Evolutionary conservation across 768 basidiomycete species (phyloP).

Genomic region (Psilocybe cubensis): DNA sequence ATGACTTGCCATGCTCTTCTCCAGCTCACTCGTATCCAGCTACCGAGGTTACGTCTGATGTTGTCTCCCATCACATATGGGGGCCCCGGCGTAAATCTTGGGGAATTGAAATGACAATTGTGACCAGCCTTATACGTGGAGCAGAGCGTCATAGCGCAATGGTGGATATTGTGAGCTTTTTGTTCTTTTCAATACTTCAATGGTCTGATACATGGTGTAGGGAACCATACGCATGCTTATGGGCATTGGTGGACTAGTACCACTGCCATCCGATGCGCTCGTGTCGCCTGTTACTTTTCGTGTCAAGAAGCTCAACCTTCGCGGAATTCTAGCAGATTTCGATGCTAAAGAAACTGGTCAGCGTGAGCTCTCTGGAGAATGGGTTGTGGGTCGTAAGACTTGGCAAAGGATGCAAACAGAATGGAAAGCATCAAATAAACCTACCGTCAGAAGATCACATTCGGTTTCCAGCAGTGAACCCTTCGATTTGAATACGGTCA

Average conservation of each 20-base stretch:
- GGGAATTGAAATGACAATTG: conserved; percentile 94
- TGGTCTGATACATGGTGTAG: conserved; percentile 26
- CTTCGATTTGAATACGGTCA: conserved; percentile 5
- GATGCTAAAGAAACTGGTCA: conserved; percentile 78
- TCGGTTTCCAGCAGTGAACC: conserved; percentile 2
- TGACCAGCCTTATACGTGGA: conserved; percentile 85
- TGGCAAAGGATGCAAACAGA: conserved; percentile 89
- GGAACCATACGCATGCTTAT: conserved; percentile 64
- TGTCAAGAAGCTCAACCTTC: conserved; percentile 71
- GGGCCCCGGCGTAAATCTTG: conserved; percentile 90
- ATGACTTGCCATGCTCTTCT: neutral
- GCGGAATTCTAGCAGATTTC: conserved; percentile 77
- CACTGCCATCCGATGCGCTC: conserved; percentile 89
- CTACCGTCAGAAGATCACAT: conserved; percentile 11
- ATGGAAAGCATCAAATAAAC: conserved; percentile 56
- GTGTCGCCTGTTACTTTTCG: conserved; percentile 94
- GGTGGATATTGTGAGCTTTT: conserved; percentile 70
- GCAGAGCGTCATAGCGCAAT: conserved; percentile 80
- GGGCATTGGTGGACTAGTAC: conserved; percentile 79
- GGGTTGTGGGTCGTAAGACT: conserved; percentile 92
- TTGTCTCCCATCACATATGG: conserved; percentile 79
- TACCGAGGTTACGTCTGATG: conserved; percentile 60
- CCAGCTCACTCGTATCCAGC: conserved; percentile 29
- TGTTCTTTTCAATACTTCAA: neutral
- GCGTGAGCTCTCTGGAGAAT: conserved; percentile 90